Evolutionary conservation across 2,329 filamentous ascomycete species (phyloP).

Genomic region (Triangularia verruculosa): DNA sequence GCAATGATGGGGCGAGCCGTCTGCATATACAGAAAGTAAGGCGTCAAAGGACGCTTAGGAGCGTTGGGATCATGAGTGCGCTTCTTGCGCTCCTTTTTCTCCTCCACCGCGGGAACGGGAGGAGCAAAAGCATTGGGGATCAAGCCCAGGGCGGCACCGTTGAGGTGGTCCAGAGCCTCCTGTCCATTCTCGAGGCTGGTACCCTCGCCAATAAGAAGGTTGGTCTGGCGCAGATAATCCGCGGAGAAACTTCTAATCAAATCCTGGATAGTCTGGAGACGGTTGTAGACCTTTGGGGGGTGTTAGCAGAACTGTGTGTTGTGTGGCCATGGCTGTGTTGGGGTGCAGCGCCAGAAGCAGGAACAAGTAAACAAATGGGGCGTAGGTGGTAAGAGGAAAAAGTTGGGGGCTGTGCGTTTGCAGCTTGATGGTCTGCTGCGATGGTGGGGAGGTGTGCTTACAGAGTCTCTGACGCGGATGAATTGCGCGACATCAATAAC

Average conservation of each 20-base stretch:
- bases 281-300: slow-evolving; percentile 63
- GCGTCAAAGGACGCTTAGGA: slow-evolving; percentile 88
- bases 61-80: slow-evolving; percentile 85
- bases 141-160: slow-evolving; percentile 47
- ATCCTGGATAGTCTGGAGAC: slow-evolving; percentile 74
- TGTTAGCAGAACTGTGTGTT: slow-evolving; percentile 34
- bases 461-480: slow-evolving; percentile 74
- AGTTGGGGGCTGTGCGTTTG: background rate
- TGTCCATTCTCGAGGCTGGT: slow-evolving; percentile 47
- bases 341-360: slow-evolving; percentile 10
- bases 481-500: slow-evolving; percentile 72
- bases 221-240: slow-evolving; percentile 86
- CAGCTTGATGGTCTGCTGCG: background rate
- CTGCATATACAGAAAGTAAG: slow-evolving; percentile 94
- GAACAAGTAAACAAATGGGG: slow-evolving; percentile 26
- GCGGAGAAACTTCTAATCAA: slow-evolving; percentile 75
- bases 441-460: slow-evolving; percentile 48
- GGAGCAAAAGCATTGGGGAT: slow-evolving; percentile 40
- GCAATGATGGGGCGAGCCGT: slow-evolving; percentile 81
- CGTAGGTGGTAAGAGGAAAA: background rate
- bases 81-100: slow-evolving; percentile 89
- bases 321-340: background rate
- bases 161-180: slow-evolving; percentile 48
- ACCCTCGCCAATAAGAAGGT: slow-evolving; percentile 70
- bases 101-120: slow-evolving; percentile 50